Evolutionary conservation across 371 early-diverging fungal species (phyloP).

Genomic region (Mortierella sp.): DNA sequence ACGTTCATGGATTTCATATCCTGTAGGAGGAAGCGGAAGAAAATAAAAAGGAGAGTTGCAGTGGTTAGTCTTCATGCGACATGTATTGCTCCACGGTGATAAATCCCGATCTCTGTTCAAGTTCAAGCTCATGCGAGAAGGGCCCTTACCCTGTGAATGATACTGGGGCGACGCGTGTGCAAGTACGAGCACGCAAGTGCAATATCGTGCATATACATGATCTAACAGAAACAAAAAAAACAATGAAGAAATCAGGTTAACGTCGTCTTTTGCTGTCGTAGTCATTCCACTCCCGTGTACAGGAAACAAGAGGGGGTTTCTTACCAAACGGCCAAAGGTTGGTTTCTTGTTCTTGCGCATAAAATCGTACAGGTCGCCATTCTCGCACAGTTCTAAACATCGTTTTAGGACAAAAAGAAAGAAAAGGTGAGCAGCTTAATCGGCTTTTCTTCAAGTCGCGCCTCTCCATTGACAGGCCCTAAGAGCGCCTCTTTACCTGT

Average conservation of each 20-base stretch:
- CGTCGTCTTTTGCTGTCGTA: background rate
- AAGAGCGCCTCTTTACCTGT: constrained; percentile 55
- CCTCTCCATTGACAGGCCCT: background rate
- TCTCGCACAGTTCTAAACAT: constrained; percentile 72
- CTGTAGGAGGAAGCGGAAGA: constrained; percentile 22
- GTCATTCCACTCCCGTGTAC: background rate
- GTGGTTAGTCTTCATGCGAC: background rate
- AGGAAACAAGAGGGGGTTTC: background rate
- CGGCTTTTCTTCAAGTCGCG: background rate
- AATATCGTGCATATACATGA: constrained; percentile 88
- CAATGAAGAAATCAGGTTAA: background rate
- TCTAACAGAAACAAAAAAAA: constrained; percentile 37
- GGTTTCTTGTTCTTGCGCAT: constrained; percentile 77
- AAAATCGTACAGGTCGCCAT: constrained; percentile 83
- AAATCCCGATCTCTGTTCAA: no score
- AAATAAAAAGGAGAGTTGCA: background rate
- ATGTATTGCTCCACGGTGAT: no score
- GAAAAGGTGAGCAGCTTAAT: background rate
- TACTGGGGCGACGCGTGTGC: constrained; percentile 66
- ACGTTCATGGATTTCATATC: constrained; percentile 93
- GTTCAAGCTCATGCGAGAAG: no score
- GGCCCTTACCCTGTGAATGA: constrained; percentile 64
- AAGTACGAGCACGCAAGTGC: constrained; percentile 64
- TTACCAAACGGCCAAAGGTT: constrained; percentile 67
- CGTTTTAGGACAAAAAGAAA: background rate